Base-by-base conservation (phyloP, 2,329 filamentous ascomycete species). In the Westerdykella aurantiaca region DNA sequence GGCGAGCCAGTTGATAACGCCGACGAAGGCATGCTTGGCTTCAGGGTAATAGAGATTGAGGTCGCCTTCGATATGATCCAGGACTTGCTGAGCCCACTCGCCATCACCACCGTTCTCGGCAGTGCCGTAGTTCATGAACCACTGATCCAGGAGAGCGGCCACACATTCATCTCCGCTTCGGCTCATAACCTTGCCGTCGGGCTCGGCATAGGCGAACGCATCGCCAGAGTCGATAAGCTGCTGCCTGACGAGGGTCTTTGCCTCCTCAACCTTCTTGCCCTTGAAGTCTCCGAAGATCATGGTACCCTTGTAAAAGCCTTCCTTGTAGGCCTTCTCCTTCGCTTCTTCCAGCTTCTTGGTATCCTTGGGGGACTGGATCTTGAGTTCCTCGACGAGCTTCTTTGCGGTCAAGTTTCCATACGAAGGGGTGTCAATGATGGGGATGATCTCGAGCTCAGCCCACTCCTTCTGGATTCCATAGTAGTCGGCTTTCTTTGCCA, bases 341-440 rank as follows among this genome's bases (percentile, higher is more conserved):
- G 93, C 93, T 68, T 96, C 86, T 37, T 86, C 86, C 38, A 98
- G 81, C 69, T 90, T 85, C 65, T 87, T 93, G 31, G 83, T 80
- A 63, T 98, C 93, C 71, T 98, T 98, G 49, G 93, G 91, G 11
- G 91, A 97, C 52, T 88, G 84, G 63, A 98, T 98, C 77, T 97
- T 97, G 67, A 96, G 77, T 68, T 93, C 82, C 74, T 96, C 88
- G 42, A 95, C 86, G 46, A 98, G 74, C 57, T 82, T 79, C 52
- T 86, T 83, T 0, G 93, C 93, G 39, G 86, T 86, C 46, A 95
- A 76, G 57, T 95, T 84, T 42, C 88, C 89, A 60, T 91, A 95
- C 2, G 81, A 82, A 0, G 91, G 90, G 0, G 93, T 97, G 46
- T 68, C 64, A 34, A 70, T 70, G 56, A 98, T 85, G 41, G 93